Base-by-base conservation (phyloP, 768 basidiomycete species). In the Tylopilus subfusipes region DNA sequence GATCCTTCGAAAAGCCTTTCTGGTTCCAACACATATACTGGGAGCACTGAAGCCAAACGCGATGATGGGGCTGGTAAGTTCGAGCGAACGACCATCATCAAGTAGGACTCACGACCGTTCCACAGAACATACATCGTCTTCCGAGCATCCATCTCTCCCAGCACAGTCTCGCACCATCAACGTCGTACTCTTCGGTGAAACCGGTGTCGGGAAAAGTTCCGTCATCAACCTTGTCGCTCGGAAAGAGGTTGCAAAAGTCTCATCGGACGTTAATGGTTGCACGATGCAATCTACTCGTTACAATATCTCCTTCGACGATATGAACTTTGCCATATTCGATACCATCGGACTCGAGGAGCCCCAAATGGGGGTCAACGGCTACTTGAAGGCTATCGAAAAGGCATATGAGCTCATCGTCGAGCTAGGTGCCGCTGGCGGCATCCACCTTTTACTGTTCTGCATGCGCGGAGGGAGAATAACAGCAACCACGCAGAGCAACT, bases 381-480 rank as follows among this genome's bases (percentile, higher is more conserved):
- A 73, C 34, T 51, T 66, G 24, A 62, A 51, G 4, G 65, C 70
- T 0, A 64, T 73, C 9, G 66, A 59, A 48, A 65, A 59, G n/a
- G 64, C 71, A 5, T 66, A 63, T 46, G 42, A 53, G 12, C 74
- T 80, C 31, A 60, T 80, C 55, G 38, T 46, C 12, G 58, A 38
- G 10, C 65, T 79, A 11, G 29, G 54, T 27, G 44, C 38, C 2
- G 50, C 54, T 31, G 72, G 65, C 16, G 77, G 78, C 30, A 64
- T 80, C 30, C 73, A 67, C 52, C 74, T 79, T 14, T 69, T 79
- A 5, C 54, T 78, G 2, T 78, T 72, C 49, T 72, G 72, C 58
- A 68, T 78, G 67, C 71, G 73, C 3, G 73, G 68, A 1, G 72
- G 74, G 2, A 62, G 73, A 51, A 69, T 77, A 62, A 73, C 67